Percentiles rank a stretch among this genome's conserved stretches.
phyloP scores from a whole-genome alignment of 176 grass and related monocot species.

The Eragrostis nindensis region DNA sequence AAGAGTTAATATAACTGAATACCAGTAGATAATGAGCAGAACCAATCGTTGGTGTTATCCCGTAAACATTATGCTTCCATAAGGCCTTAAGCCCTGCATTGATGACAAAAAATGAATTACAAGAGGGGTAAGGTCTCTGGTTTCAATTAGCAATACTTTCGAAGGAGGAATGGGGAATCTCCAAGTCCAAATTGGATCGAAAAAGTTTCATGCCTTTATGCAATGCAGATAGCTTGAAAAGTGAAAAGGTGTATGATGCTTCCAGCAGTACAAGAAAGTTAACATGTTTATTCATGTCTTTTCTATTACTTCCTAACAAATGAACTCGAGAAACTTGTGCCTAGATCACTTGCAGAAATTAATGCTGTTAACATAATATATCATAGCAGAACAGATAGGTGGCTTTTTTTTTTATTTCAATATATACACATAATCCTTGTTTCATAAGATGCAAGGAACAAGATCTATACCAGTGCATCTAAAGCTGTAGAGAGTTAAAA shows the following conservation, averaged over 20 bases:
- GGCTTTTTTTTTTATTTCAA: not conserved
- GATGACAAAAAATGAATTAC: slow-evolving; percentile 26
- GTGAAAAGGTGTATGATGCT: not conserved
- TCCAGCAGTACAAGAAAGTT: slow-evolving; percentile 6
- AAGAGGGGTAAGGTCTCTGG: not conserved
- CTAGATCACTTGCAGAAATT: not conserved
- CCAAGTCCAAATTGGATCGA: not conserved
- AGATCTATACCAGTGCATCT: not conserved
- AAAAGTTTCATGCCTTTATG: not conserved
- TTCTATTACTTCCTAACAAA: not conserved
- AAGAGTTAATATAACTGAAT: slow-evolving; percentile 42
- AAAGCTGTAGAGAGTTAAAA: not conserved
- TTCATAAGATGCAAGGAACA: slow-evolving; percentile 17
- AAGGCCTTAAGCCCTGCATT: slow-evolving; percentile 81
- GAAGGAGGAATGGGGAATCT: not conserved
- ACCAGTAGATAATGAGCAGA: slow-evolving; percentile 97
- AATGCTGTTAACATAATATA: not conserved
- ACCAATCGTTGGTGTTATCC: slow-evolving; percentile 92
- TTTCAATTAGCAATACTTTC: not conserved
- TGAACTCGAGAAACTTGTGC: not conserved
- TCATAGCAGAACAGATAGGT: slow-evolving; percentile 13
- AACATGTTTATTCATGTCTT: slow-evolving; percentile 5
- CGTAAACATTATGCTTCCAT: slow-evolving; percentile 93
- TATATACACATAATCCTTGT: not conserved
- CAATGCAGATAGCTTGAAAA: not conserved